Percentiles rank a stretch among this genome's conserved stretches.
phyloP scores from a whole-genome alignment of 2,329 filamentous ascomycete genomes.

The Esteya vermicola region DNA sequence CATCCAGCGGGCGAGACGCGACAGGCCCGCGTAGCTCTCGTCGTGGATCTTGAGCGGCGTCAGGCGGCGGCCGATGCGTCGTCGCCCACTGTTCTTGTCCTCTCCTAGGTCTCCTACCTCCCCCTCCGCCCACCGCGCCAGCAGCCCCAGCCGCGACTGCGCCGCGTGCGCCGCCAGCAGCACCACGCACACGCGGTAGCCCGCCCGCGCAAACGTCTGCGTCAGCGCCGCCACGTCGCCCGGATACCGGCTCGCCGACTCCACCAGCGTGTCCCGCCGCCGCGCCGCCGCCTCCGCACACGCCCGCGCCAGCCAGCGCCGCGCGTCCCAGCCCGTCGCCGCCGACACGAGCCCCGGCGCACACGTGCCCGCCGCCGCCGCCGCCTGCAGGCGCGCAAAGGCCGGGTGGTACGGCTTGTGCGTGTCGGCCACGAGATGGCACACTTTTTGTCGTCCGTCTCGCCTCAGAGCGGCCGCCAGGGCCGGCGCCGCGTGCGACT shows the following conservation, averaged over 20 bases:
- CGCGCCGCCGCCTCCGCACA: slow-evolving; percentile 18
- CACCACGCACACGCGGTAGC: slow-evolving; percentile 24
- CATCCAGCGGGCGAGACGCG: slow-evolving; percentile 21
- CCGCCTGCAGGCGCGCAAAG: slow-evolving; percentile 18
- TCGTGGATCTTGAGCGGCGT: slow-evolving; percentile 30
- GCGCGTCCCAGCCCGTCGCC: slow-evolving; percentile 25
- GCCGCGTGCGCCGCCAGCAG: slow-evolving; percentile 27
- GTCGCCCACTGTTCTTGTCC: neutral
- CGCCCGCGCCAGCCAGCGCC: slow-evolving; percentile 28
- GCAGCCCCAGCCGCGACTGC: slow-evolving; percentile 26
- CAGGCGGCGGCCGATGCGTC: slow-evolving; percentile 21
- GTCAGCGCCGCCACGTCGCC: slow-evolving; percentile 25
- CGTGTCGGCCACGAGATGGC: slow-evolving; percentile 32
- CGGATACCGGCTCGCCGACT: slow-evolving; percentile 29
- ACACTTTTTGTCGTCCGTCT: slow-evolving; percentile 7
- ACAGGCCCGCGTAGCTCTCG: slow-evolving; percentile 26
- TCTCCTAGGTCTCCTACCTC: neutral
- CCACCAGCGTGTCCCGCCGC: slow-evolving; percentile 24
- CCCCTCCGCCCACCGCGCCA: slow-evolving; percentile 24
- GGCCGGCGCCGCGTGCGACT: slow-evolving; percentile 27
- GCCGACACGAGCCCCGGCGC: slow-evolving; percentile 22
- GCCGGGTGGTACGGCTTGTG: slow-evolving; percentile 33
- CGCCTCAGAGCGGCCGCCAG: slow-evolving; percentile 19
- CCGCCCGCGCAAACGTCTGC: slow-evolving; percentile 16
- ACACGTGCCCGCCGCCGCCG: slow-evolving; percentile 8